These are phyloP conservation scores for Pestalotiopsis sp. DNA, from an alignment of 2,329 filamentous ascomycete genomes.

Conservation along the genomic window DNA sequence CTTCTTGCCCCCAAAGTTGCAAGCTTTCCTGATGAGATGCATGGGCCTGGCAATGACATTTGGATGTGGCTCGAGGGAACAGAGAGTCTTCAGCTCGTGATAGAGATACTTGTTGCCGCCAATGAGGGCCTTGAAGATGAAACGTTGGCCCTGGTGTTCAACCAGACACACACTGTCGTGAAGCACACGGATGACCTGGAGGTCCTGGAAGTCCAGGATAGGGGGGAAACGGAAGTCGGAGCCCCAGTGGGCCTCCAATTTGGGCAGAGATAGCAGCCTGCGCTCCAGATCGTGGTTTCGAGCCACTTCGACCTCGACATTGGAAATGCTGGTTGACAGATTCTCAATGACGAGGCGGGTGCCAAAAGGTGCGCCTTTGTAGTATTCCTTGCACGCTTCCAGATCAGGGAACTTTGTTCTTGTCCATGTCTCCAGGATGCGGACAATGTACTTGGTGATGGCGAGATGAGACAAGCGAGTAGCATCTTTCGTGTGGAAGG, in stretches of 20 bases:
- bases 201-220: constrained; percentile 48
- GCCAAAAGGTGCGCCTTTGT: constrained; percentile 56
- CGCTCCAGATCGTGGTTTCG: constrained; percentile 56
- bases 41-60: constrained; percentile 55
- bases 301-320: constrained; percentile 49
- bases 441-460: constrained; percentile 56
- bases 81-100: constrained; percentile 60
- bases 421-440: constrained; percentile 57
- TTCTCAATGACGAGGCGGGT: constrained; percentile 58
- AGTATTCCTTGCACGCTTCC: constrained; percentile 36
- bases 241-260: constrained; percentile 47
- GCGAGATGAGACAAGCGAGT: constrained; percentile 49
- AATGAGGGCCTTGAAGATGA: constrained; percentile 61
- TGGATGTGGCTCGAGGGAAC: constrained; percentile 52
- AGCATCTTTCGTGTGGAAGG: constrained; percentile 59
- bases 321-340: constrained; percentile 48
- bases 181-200: constrained; percentile 55
- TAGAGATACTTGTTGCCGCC: constrained; percentile 63
- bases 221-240: constrained; percentile 43
- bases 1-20: constrained; percentile 57
- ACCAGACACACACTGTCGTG: constrained; percentile 64
- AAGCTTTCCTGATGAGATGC: constrained; percentile 58
- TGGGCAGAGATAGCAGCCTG: constrained; percentile 48
- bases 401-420: constrained; percentile 31
- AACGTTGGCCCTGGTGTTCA: constrained; percentile 40